These are phyloP conservation scores for Aspergillus sp. DNA, from an alignment of 2,329 filamentous ascomycete species.

Conservation along the genomic window DNA sequence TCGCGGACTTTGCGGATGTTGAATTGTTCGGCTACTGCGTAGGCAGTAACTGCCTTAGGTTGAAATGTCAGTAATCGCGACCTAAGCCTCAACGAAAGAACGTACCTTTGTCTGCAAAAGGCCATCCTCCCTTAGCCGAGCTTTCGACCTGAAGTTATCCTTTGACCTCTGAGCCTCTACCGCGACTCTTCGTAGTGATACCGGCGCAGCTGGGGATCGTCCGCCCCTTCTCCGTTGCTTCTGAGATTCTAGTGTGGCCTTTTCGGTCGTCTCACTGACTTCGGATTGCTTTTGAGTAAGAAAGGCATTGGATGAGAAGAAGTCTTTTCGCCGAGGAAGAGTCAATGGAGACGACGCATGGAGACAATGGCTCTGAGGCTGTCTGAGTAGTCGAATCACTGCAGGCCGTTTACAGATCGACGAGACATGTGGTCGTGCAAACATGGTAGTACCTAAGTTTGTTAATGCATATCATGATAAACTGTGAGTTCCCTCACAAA, in stretches of 20 bases:
- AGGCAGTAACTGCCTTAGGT: conserved; percentile 62
- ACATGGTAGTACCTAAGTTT: conserved; percentile 38
- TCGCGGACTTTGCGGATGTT: conserved; percentile 62
- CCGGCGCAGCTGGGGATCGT: conserved; percentile 64
- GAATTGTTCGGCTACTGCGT: conserved; percentile 71
- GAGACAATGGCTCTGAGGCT: conserved; percentile 39
- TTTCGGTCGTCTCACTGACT: conserved; percentile 22
- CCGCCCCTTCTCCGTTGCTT: conserved; percentile 54
- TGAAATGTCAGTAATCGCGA: conserved; percentile 20
- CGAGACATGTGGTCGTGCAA: conserved; percentile 37
- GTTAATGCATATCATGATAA: conserved; percentile 10
- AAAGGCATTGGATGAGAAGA: conserved; percentile 69
- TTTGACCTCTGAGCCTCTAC: conserved; percentile 76
- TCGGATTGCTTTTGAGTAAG: conserved; percentile 48
- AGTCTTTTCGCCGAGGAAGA: conserved; percentile 59
- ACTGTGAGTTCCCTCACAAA: neutral
- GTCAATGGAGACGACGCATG: conserved; percentile 40
- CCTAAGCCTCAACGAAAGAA: neutral
- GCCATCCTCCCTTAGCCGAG: conserved; percentile 42
- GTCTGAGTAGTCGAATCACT: conserved; percentile 29
- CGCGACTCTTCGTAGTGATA: conserved; percentile 81
- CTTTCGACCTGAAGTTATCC: conserved; percentile 56
- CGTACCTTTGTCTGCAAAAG: conserved; percentile 43
- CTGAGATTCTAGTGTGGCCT: conserved; percentile 27
- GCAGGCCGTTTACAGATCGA: conserved; percentile 37